Evolutionary conservation across 371 early-diverging fungal species (phyloP).

Genomic region (Chytridium lagenaria): DNA sequence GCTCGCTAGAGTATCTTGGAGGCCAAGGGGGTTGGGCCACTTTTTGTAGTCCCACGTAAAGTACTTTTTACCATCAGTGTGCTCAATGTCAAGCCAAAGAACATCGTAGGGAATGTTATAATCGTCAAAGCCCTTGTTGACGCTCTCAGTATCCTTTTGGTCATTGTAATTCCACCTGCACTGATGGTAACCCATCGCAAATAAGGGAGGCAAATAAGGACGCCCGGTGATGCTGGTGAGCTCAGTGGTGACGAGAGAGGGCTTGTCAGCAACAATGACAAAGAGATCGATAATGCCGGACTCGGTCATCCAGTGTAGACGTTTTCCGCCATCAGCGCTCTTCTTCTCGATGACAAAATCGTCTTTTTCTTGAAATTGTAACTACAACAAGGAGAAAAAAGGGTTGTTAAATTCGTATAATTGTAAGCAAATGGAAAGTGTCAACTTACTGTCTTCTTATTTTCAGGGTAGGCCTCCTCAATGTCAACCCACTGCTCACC

Average conservation of each 20-base stretch:
- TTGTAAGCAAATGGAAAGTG: too few relatives aligned
- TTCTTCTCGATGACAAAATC: too few relatives aligned
- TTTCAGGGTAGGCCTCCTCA: constrained; percentile 53
- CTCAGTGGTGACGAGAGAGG: constrained; percentile 73
- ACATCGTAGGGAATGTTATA: constrained; percentile 92
- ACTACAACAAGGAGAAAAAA: background rate
- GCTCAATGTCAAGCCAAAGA: constrained; percentile 94
- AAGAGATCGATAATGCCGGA: constrained; percentile 90
- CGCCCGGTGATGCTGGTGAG: constrained; percentile 82
- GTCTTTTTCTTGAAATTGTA: background rate
- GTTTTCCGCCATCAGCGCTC: constrained; percentile 48
- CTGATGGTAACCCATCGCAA: constrained; percentile 92
- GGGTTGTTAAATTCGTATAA: too few relatives aligned
- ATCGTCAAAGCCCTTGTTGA: constrained; percentile 80
- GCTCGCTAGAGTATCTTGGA: constrained; percentile 77
- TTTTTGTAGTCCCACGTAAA: constrained; percentile 88
- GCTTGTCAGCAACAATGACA: constrained; percentile 82
- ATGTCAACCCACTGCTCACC: constrained; percentile 98
- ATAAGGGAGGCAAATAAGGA: constrained; percentile 85
- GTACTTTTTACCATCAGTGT: constrained; percentile 88
- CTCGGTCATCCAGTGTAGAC: constrained; percentile 95
- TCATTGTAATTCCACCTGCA: constrained; percentile 94
- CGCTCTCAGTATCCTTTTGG: constrained; percentile 78
- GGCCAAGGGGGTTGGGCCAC: constrained; percentile 83
- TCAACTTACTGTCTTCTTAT: constrained; percentile 29